phyloP scores from a whole-genome alignment of 2,329 filamentous ascomycete species.

The Drechslerella stenobrocha region DNA sequence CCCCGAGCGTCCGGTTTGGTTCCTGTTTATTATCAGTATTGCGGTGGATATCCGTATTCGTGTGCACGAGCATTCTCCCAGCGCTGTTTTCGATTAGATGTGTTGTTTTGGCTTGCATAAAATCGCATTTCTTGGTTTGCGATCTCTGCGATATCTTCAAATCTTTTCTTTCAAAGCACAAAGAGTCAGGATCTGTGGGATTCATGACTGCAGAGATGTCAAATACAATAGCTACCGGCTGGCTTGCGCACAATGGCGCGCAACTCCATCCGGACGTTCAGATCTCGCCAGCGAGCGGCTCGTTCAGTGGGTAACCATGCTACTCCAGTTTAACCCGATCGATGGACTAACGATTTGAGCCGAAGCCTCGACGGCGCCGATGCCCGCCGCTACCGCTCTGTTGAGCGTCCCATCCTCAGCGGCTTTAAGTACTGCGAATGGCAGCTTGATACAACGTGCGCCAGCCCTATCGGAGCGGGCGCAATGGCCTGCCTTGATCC shows the following conservation, averaged over 20 bases:
- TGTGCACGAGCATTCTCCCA: too few species aligned
- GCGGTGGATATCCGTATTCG: too few species aligned
- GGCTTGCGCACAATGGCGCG: constrained; percentile 24
- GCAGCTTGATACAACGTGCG: constrained; percentile 10
- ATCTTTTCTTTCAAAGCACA: too few species aligned
- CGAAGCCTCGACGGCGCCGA: constrained; percentile 10
- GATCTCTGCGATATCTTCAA: background rate
- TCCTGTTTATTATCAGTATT: too few species aligned
- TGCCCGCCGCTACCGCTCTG: constrained; percentile 18
- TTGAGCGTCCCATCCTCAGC: constrained; percentile 20
- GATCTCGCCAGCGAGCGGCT: constrained; percentile 10
- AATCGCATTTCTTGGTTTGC: too few species aligned
- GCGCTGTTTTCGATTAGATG: too few species aligned
- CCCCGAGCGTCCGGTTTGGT: too few species aligned
- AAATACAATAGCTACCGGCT: constrained; percentile 16
- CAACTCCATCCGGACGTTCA: constrained; percentile 24
- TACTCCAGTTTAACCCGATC: background rate
- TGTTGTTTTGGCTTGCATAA: too few species aligned
- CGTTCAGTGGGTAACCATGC: constrained; percentile 10
- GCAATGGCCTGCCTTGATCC: constrained; percentile 63
- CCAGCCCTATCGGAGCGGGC: constrained; percentile 14
- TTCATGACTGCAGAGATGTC: constrained; percentile 19
- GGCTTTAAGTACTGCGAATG: constrained; percentile 19
- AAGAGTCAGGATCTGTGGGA: too few species aligned
- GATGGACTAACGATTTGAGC: background rate